Conservation (phyloP, 1,284 basidiomycete species). For the Anthracocystis panici-leucophaei region DNA sequence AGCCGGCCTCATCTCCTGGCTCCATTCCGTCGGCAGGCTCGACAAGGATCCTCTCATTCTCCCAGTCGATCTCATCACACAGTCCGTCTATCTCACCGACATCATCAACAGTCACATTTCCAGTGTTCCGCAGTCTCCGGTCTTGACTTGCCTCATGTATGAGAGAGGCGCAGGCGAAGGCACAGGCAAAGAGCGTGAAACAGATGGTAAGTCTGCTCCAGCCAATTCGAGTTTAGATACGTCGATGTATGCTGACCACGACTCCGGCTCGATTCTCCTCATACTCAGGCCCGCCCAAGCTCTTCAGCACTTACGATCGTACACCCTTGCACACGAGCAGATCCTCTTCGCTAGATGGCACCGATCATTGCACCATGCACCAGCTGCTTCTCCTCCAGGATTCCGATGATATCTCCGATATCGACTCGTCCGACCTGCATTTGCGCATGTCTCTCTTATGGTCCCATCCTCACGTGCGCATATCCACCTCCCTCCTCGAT, state of each 20-base stretch:
- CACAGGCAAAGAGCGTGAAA: conserved; percentile 65
- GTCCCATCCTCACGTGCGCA: conserved; percentile 53
- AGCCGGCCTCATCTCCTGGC: conserved; percentile 66
- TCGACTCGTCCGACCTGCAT: conserved; percentile 58
- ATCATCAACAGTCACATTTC: conserved; percentile 58
- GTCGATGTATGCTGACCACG: neutral
- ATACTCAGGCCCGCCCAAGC: conserved; percentile 52
- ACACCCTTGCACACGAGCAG: conserved; percentile 25
- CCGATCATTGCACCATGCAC: conserved; percentile 39
- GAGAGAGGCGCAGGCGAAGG: conserved; percentile 65
- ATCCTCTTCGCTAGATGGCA: conserved; percentile 14
- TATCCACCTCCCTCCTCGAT: conserved; percentile 65
- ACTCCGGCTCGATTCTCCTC: neutral
- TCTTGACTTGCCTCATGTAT: conserved; percentile 60
- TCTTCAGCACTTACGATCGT: conserved; percentile 58
- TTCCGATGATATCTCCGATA: conserved; percentile 57
- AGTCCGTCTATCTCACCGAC: conserved; percentile 55
- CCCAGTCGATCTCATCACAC: conserved; percentile 64
- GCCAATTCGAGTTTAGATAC: neutral
- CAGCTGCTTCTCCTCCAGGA: conserved; percentile 58
- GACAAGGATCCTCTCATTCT: conserved; percentile 67
- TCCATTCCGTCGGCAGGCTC: conserved; percentile 62
- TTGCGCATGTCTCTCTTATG: conserved; percentile 61
- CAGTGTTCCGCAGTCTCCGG: conserved; percentile 46
- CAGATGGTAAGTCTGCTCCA: conserved; percentile 42